Conservation (phyloP, 106 monocot species). For the Chionographis japonica region DNA sequence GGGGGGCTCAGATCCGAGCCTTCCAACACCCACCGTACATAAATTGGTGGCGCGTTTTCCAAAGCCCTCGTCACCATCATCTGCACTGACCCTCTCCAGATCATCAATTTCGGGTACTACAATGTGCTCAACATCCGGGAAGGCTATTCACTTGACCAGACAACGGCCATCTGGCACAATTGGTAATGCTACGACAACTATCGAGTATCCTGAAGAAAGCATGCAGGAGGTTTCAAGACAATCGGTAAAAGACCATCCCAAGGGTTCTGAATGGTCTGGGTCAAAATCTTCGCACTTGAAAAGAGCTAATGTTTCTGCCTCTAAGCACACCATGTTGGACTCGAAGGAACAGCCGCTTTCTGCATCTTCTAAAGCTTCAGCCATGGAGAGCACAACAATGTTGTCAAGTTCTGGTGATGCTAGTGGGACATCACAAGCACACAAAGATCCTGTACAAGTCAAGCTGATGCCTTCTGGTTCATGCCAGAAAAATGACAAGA, state of each 20-base stretch:
- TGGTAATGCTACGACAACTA: not conserved
- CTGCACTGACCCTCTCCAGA: constrained; percentile 16
- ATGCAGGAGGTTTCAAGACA: constrained; percentile 17
- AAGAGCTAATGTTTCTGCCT: constrained; percentile 26
- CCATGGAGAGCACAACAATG: constrained; percentile 7
- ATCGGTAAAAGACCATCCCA: constrained; percentile 20
- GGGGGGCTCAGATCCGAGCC: constrained; percentile 4
- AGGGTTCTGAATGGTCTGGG: constrained; percentile 16
- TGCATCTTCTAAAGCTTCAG: constrained; percentile 30
- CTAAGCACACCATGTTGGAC: constrained; percentile 28
- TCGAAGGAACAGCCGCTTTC: constrained; percentile 27
- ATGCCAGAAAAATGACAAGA: constrained; percentile 53
- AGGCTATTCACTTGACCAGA: constrained; percentile 14
- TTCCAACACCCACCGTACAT: not conserved
- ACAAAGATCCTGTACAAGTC: constrained; percentile 22
- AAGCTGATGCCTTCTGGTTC: constrained; percentile 38
- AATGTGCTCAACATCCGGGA: constrained; percentile 21
- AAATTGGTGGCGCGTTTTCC: constrained; percentile 17
- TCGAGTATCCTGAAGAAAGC: constrained; percentile 13
- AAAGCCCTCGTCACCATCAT: constrained; percentile 33
- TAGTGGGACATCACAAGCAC: constrained; percentile 20
- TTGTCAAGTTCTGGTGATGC: constrained; percentile 14
- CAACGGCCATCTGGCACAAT: constrained; percentile 1
- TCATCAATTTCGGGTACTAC: constrained; percentile 14
- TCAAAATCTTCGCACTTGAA: constrained; percentile 36